phyloP scores from a whole-genome alignment of 2,329 filamentous ascomycete species.

The Fusarium globosum region DNA sequence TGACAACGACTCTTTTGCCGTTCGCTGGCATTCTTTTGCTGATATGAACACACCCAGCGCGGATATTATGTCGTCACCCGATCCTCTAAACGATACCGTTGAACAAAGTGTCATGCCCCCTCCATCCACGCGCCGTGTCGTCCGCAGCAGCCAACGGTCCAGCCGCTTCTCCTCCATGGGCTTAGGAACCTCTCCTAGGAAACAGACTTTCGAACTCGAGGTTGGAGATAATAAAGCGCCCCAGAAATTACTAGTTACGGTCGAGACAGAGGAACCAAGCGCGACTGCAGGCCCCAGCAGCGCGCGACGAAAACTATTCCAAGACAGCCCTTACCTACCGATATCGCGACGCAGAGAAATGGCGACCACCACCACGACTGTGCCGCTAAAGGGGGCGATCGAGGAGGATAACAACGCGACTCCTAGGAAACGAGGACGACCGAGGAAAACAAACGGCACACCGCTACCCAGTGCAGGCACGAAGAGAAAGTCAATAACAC shows the following conservation, averaged over 20 bases:
- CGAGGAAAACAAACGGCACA: constrained; percentile 63
- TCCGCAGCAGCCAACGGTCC: constrained; percentile 59
- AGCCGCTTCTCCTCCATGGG: constrained; percentile 50
- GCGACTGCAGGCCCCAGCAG: constrained; percentile 49
- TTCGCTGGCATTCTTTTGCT: constrained; percentile 52
- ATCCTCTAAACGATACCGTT: constrained; percentile 59
- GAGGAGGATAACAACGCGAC: constrained; percentile 51
- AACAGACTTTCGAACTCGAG: constrained; percentile 68
- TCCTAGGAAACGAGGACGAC: constrained; percentile 58
- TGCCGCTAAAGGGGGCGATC: constrained; percentile 61
- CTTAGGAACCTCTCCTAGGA: constrained; percentile 60
- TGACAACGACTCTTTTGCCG: constrained; percentile 44
- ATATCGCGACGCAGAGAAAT: constrained; percentile 51
- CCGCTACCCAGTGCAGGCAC: constrained; percentile 57
- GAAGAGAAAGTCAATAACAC: constrained; percentile 61
- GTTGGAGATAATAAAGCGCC: constrained; percentile 62
- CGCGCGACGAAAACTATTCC: constrained; percentile 57
- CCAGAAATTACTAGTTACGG: constrained; percentile 65
- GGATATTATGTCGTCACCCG: constrained; percentile 62
- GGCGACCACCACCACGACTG: constrained; percentile 58
- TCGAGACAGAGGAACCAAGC: constrained; percentile 60
- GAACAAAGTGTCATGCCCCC: constrained; percentile 50
- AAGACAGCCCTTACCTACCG: constrained; percentile 54
- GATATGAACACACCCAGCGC: constrained; percentile 52
- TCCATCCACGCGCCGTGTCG: constrained; percentile 54